phyloP scores from a whole-genome alignment of 2,329 filamentous ascomycete genomes.

The Salinomyces thailandicus region DNA sequence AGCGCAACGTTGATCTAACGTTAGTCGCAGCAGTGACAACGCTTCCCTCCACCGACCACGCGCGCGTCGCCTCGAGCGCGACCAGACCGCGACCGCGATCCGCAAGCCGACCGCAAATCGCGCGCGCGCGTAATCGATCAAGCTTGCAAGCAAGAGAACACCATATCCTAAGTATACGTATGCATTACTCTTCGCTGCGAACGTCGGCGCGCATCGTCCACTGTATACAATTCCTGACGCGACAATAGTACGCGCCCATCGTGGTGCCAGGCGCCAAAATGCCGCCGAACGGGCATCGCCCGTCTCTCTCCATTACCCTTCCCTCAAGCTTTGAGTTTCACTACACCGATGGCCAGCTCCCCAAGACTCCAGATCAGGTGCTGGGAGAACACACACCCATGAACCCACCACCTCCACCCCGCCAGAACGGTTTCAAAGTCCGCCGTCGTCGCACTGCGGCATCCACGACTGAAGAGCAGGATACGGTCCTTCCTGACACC shows the following conservation, averaged over 20 bases:
- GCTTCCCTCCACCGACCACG: too few relatives aligned
- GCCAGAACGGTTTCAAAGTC: conserved; percentile 39
- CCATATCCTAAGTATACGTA: too few relatives aligned
- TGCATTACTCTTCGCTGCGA: too few relatives aligned
- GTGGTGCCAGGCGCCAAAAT: conserved; percentile 12
- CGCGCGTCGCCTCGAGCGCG: too few relatives aligned
- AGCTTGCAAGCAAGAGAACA: too few relatives aligned
- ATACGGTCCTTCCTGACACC: conserved; percentile 16
- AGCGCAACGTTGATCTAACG: too few relatives aligned
- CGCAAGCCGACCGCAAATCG: too few relatives aligned
- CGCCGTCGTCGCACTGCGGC: conserved; percentile 34
- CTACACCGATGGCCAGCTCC: conserved; percentile 33
- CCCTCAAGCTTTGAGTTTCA: conserved; percentile 42
- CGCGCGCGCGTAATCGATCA: too few relatives aligned
- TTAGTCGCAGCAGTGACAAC: too few relatives aligned
- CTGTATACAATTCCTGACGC: too few relatives aligned
- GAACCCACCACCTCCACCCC: conserved; percentile 35
- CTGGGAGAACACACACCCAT: conserved; percentile 14
- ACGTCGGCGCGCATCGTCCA: too few relatives aligned
- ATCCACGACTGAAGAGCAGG: conserved; percentile 13
- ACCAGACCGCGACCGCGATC: too few relatives aligned
- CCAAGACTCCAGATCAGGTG: conserved; percentile 33
- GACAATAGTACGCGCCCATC: background rate
- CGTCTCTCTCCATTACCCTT: conserved; percentile 40
- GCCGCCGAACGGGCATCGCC: conserved; percentile 30